A percentile compares a stretch with the other conserved stretches of the same genome.
Conservation (phyloP, 176 grass and related monocot species). For the Panicum miliaceum region DNA sequence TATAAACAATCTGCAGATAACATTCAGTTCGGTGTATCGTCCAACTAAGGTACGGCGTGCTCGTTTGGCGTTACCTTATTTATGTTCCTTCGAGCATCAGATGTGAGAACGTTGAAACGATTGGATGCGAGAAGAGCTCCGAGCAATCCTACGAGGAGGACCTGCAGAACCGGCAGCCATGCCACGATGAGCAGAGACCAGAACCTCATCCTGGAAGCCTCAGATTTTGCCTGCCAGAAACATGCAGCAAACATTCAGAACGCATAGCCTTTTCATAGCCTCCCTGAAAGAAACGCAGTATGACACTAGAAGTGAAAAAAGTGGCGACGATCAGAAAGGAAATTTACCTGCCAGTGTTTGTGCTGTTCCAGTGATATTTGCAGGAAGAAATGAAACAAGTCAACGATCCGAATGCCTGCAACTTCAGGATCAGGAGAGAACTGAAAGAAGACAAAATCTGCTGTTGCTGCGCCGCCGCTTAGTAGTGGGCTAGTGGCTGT, state of each 20-base stretch:
- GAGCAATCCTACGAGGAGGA: constrained; percentile 54
- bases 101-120: constrained; percentile 43
- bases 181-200: constrained; percentile 57
- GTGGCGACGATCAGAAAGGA: not conserved
- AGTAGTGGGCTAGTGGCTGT: not conserved
- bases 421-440: not conserved
- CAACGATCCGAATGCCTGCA: not conserved
- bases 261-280: not conserved
- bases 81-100: constrained; percentile 44
- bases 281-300: not conserved
- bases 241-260: not conserved
- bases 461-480: constrained; percentile 10
- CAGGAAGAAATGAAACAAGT: not conserved
- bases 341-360: not conserved
- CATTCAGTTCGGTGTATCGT: not conserved
- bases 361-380: not conserved
- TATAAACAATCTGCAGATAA: constrained; percentile 42
- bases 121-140: constrained; percentile 51
- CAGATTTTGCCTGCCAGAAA: not conserved
- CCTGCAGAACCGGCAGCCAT: constrained; percentile 51
- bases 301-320: not conserved
- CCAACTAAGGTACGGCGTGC: not conserved
- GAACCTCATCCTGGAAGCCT: constrained; percentile 40
- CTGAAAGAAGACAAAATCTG: not conserved
- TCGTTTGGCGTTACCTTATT: constrained; percentile 56